Evolutionary conservation across 768 basidiomycete genomes (phyloP).

Genomic region (Collybiopsis luxurians): DNA sequence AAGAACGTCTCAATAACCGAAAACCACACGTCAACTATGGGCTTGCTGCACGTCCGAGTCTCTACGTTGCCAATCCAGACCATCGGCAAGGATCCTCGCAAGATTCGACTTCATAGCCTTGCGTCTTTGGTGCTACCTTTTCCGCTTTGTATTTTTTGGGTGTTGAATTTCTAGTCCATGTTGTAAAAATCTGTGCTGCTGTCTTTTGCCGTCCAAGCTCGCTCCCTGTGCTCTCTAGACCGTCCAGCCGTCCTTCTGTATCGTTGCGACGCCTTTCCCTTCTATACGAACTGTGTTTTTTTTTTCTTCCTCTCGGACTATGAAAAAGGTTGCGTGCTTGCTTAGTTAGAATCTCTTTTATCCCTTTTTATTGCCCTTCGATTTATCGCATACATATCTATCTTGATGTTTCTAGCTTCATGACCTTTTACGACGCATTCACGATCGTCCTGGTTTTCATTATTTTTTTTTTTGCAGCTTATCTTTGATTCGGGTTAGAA

Average conservation of each 20-base stretch:
- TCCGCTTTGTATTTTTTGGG: not conserved
- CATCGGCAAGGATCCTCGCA: conserved; percentile 17
- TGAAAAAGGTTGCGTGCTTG: not conserved
- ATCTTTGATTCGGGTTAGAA: not conserved
- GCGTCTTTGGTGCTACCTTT: conserved; percentile 5
- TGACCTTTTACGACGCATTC: conserved; percentile 3
- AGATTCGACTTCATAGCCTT: conserved; percentile 8
- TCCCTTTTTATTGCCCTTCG: not conserved
- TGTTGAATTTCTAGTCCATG: not conserved
- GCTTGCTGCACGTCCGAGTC: conserved; percentile 55
- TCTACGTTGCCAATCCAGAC: conserved; percentile 78
- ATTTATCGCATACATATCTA: not conserved
- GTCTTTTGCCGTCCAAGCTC: not conserved
- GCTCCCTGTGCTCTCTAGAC: no score
- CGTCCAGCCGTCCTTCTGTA: no score
- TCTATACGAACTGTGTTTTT: no score
- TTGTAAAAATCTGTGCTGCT: not conserved
- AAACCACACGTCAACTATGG: conserved; percentile 55
- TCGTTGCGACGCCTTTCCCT: no score
- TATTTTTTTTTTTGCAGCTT: not conserved
- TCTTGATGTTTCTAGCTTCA: not conserved
- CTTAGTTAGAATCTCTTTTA: not conserved
- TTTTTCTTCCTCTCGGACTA: no score
- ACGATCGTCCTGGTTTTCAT: conserved; percentile 2
- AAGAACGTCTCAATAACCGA: conserved; percentile 39